phyloP scores from a whole-genome alignment of 2,329 filamentous ascomycete species.

The Ramularia endophylla region DNA sequence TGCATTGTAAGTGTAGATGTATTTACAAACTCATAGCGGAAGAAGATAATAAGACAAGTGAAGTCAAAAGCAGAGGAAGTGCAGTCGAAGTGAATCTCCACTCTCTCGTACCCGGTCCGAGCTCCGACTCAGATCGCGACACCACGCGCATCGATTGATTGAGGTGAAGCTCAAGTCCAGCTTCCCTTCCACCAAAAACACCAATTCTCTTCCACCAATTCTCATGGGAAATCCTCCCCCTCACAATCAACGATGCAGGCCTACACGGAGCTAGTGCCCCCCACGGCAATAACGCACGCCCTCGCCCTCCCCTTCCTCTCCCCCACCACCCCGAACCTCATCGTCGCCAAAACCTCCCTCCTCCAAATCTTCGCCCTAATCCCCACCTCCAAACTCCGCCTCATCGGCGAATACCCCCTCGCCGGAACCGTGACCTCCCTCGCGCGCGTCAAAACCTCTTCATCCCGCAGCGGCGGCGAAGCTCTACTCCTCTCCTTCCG shows the following conservation, averaged over 20 bases:
- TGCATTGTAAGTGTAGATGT: no score
- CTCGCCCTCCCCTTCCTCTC: conserved; percentile 72
- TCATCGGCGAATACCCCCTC: conserved; percentile 77
- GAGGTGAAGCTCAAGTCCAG: no score
- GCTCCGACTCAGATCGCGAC: no score
- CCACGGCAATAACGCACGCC: conserved; percentile 88
- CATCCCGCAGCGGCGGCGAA: conserved; percentile 74
- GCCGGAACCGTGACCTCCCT: conserved; percentile 81
- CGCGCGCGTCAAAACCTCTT: conserved; percentile 62
- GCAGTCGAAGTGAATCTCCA: no score
- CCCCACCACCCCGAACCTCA: conserved; percentile 70
- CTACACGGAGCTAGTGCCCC: conserved; percentile 92
- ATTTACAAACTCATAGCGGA: no score
- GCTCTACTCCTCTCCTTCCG: conserved; percentile 77
- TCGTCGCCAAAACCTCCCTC: conserved; percentile 87
- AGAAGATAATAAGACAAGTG: no score
- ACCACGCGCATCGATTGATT: no score
- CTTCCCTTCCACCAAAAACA: no score
- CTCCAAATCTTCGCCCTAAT: conserved; percentile 71
- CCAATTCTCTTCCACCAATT: no score
- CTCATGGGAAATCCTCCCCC: background rate
- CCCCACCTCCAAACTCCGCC: conserved; percentile 58
- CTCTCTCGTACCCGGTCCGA: no score
- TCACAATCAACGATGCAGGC: conserved; percentile 66
- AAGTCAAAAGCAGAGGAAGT: no score